Conservation (phyloP, 2,329 filamentous ascomycete species). For the Davidsoniella virescens region DNA sequence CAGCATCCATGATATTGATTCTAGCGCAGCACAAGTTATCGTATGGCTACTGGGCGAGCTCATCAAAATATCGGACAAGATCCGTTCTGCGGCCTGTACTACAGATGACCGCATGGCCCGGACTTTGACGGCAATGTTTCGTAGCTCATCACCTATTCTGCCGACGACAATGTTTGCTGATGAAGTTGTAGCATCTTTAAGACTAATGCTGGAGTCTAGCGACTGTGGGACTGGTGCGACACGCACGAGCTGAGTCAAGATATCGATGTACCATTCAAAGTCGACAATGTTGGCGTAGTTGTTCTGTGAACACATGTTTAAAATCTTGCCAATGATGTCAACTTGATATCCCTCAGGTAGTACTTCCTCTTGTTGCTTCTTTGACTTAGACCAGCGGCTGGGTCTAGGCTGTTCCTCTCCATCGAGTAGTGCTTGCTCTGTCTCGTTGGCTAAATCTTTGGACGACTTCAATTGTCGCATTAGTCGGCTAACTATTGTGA, state of each 20-base stretch:
- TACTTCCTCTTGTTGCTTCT: slow-evolving; percentile 25
- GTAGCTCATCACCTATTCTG: slow-evolving; percentile 67
- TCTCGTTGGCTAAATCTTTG: slow-evolving; percentile 12
- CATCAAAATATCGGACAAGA: slow-evolving; percentile 42
- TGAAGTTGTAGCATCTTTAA: slow-evolving; percentile 17
- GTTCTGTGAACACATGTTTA: slow-evolving; percentile 78
- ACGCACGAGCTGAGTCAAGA: slow-evolving; percentile 70
- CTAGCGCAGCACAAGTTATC: slow-evolving; percentile 49
- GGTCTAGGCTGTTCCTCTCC: slow-evolving; percentile 7
- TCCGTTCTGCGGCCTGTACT: slow-evolving; percentile 66
- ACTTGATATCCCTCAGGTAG: slow-evolving; percentile 75
- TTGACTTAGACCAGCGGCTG: slow-evolving; percentile 1
- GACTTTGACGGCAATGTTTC: slow-evolving; percentile 84
- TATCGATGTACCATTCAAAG: slow-evolving; percentile 95
- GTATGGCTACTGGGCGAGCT: slow-evolving; percentile 38
- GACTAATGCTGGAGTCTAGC: slow-evolving; percentile 18
- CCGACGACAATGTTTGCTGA: slow-evolving; percentile 8
- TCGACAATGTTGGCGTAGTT: slow-evolving; percentile 76
- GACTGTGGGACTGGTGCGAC: slow-evolving; percentile 39
- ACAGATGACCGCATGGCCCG: slow-evolving; percentile 64
- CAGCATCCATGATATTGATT: slow-evolving; percentile 66
- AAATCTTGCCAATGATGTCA: slow-evolving; percentile 65
- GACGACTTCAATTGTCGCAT: slow-evolving; percentile 70
- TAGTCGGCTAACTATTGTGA: slow-evolving; percentile 68
- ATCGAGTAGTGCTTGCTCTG: slow-evolving; percentile 2